Conservation (phyloP, 495 filamentous ascomycete genomes). For the Talaromyces nanjingensis region DNA sequence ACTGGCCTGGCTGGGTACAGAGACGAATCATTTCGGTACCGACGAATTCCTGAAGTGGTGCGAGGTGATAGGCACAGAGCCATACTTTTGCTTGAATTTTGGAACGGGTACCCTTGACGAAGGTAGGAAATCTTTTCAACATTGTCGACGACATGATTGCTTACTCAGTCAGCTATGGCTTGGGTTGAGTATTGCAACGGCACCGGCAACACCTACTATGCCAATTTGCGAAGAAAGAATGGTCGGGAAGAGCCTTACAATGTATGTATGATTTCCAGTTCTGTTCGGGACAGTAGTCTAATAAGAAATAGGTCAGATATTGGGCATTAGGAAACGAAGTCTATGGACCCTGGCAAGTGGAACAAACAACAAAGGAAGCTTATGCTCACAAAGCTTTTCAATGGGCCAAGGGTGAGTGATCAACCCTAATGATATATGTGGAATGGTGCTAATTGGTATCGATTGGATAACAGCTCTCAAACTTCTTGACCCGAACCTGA, state of each 20-base stretch:
- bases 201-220: slow-evolving; percentile 65
- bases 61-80: slow-evolving; percentile 58
- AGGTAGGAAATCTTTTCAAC: slow-evolving; percentile 26
- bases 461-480: slow-evolving; percentile 48
- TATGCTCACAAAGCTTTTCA: slow-evolving; percentile 71
- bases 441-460: not conserved
- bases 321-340: slow-evolving; percentile 68
- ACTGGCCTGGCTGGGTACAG: slow-evolving; percentile 66
- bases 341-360: slow-evolving; percentile 77
- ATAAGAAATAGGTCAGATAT: slow-evolving; percentile 45
- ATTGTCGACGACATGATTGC: not conserved
- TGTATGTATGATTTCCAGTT: slow-evolving; percentile 21
- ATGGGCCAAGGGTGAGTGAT: slow-evolving; percentile 58
- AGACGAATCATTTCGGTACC: slow-evolving; percentile 72
- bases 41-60: slow-evolving; percentile 83
- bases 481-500: slow-evolving; percentile 60
- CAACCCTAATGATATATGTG: not conserved
- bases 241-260: slow-evolving; percentile 67
- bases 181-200: slow-evolving; percentile 83
- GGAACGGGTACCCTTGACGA: slow-evolving; percentile 71
- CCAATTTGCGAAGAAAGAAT: slow-evolving; percentile 66
- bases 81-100: slow-evolving; percentile 70
- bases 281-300: slow-evolving; percentile 6
- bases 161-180: slow-evolving; percentile 42
- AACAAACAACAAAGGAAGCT: slow-evolving; percentile 64